Percentiles rank a stretch among this genome's conserved stretches.
Evolutionary conservation across 1,139 yeast species (phyloP).

Genomic region (Saccharomyces hybrid): DNA sequence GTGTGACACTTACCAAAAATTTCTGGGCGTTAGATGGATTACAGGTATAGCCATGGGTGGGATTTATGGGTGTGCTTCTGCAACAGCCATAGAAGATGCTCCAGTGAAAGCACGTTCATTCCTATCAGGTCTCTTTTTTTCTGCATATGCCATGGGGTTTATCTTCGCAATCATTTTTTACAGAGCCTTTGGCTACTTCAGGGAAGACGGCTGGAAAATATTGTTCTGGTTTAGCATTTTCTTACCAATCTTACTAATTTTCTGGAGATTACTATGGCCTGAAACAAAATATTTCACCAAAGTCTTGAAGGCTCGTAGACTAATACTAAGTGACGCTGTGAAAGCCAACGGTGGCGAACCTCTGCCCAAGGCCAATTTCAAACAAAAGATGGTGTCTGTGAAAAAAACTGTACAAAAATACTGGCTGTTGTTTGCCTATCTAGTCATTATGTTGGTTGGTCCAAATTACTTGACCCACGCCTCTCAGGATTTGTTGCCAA

Average conservation of each 20-base stretch:
- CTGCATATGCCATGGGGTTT: constrained; percentile 41
- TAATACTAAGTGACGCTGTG: constrained; percentile 36
- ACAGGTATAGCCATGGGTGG: constrained; percentile 49
- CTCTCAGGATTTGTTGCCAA: constrained; percentile 65
- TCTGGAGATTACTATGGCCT: constrained; percentile 38
- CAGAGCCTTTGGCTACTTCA: constrained; percentile 33
- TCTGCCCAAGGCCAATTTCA: constrained; percentile 35
- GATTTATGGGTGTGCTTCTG: constrained; percentile 42
- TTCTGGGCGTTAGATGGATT: constrained; percentile 44
- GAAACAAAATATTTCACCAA: constrained; percentile 33
- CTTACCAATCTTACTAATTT: constrained; percentile 36
- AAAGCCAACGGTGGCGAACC: constrained; percentile 42
- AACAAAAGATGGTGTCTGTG: constrained; percentile 24
- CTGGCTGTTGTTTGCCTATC: constrained; percentile 41
- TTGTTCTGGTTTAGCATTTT: constrained; percentile 51
- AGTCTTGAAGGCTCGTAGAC: constrained; percentile 23
- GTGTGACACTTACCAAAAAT: constrained; percentile 41
- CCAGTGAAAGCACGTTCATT: constrained; percentile 38
- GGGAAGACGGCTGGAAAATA: constrained; percentile 41
- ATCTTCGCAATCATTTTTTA: constrained; percentile 39
- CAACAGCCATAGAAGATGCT: constrained; percentile 43
- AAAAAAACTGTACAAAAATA: constrained; percentile 31
- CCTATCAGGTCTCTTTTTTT: constrained; percentile 40
- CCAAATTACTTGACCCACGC: constrained; percentile 66
- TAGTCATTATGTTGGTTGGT: constrained; percentile 52